Percentiles rank a stretch among this genome's conserved stretches.
Conservation (phyloP, 169 alveolate species). For the Babesia sp. region DNA sequence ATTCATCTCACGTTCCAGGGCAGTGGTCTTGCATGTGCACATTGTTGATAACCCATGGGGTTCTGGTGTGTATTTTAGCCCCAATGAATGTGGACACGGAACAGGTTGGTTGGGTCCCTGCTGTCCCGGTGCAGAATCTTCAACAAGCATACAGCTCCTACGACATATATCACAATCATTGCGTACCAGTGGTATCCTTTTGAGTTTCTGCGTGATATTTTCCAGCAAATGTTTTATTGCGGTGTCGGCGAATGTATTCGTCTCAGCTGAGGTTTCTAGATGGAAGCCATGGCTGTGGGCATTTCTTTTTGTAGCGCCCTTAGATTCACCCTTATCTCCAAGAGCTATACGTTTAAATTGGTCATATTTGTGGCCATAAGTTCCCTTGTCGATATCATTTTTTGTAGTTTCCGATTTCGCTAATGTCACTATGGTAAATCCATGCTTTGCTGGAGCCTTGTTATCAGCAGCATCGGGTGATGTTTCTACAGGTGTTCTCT, state of each 20-base stretch:
- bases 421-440: too few species aligned
- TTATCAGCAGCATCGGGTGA: background rate
- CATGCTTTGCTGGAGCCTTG: background rate
- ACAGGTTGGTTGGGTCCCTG: background rate
- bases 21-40: background rate
- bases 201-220: conserved; percentile 3
- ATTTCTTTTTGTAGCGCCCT: background rate
- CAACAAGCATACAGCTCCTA: background rate
- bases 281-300: background rate
- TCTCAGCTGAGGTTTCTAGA: background rate
- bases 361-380: background rate
- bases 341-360: background rate
- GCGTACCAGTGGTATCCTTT: conserved; percentile 9
- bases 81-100: conserved; percentile 18
- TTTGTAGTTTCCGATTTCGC: background rate
- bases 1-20: background rate
- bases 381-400: background rate
- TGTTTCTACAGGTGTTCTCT: background rate
- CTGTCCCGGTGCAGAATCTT: background rate
- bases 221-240: conserved; percentile 20
- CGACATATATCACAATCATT: conserved; percentile 43
- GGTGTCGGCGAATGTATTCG: conserved; percentile 3
- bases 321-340: background rate
- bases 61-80: conserved; percentile 9
- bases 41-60: background rate